Base-by-base conservation (phyloP, 441 rosid species). In the Erodium moschatum region DNA sequence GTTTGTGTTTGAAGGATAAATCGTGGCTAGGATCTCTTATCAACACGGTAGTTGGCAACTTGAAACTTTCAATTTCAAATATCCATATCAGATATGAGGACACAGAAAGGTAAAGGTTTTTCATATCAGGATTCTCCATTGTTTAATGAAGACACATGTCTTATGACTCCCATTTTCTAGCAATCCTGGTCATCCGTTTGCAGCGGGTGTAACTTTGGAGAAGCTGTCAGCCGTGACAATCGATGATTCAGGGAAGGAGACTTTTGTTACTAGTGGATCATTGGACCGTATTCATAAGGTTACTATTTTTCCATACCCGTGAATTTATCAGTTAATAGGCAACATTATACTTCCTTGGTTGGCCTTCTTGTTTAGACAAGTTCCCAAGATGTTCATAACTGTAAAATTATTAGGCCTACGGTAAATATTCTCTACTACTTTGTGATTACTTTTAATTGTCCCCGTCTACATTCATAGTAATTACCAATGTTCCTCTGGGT, bases 41-140 rank as follows among this genome's bases (percentile, higher is more conserved):
- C 84, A 88, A 86, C 81, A 95, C 97, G 40, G 82, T 92, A 75
- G 84, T 95, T 75, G 99, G 99, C 79, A 95, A 95, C 81, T 78
- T 95, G 83, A 95, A 90, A 85, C 93, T 95, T 76, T 95, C 98
- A 66, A 88, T 95, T 77, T 87, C 99, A 78, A 90, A 92, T 81
- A 92, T 95, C 73, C 99, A 95, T 78, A 85, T 95, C 67, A 85
- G 99, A 90, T 95, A 95, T 67, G 99, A 95, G 79, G 99, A 95
- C 77, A 82, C 82, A 73, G 98, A 95, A 84, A 95, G 99, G 99
- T 89, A 79, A 75, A 67, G 61, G 65, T 35, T 58, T 10, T 64
- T 9, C 27, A 52, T 24, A 27, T 16, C 40, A 72, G 73, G 61
- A 77, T 75, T 56, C 68, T 38, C 54, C 72, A 54, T 66, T 62